Conservation (phyloP, 2,329 filamentous ascomycete genomes). For the Tricladium varicosporioides region DNA sequence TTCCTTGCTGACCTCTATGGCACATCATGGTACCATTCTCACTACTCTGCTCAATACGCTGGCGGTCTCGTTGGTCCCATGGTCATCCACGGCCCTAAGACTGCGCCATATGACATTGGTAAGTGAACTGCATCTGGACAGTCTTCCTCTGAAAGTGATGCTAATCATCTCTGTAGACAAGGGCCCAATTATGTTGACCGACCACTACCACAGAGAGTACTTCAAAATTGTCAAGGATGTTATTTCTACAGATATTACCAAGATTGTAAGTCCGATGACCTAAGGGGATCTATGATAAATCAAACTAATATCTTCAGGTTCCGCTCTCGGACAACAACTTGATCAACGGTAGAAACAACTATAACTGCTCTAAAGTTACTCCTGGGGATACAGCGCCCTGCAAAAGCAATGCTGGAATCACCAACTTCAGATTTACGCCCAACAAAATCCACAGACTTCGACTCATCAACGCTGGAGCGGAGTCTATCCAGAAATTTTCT, state of each 20-base stretch:
- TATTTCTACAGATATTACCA: constrained; percentile 4
- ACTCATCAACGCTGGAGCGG: constrained; percentile 45
- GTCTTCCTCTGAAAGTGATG: background rate
- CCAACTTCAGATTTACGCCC: constrained; percentile 28
- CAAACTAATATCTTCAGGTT: background rate
- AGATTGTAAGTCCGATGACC: background rate
- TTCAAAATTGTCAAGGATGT: constrained; percentile 45
- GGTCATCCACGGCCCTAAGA: constrained; percentile 58
- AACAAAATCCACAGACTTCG: constrained; percentile 44
- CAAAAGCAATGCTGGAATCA: constrained; percentile 19
- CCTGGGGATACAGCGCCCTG: constrained; percentile 8
- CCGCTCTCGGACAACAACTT: constrained; percentile 21
- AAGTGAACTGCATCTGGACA: background rate
- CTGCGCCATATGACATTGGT: constrained; percentile 56
- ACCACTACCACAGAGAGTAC: constrained; percentile 44
- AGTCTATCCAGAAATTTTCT: constrained; percentile 43
- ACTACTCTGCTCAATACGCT: constrained; percentile 48
- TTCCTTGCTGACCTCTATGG: constrained; percentile 41
- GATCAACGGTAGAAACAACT: constrained; percentile 27
- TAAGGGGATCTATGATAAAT: background rate
- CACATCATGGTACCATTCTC: constrained; percentile 59
- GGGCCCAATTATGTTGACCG: constrained; percentile 45
- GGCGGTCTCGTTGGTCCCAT: constrained; percentile 60
- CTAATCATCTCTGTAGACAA: constrained; percentile 39
- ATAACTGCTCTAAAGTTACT: constrained; percentile 9